Evolutionary conservation across 2,329 filamentous ascomycete genomes (phyloP).

Genomic region (Fusarium sp.): DNA sequence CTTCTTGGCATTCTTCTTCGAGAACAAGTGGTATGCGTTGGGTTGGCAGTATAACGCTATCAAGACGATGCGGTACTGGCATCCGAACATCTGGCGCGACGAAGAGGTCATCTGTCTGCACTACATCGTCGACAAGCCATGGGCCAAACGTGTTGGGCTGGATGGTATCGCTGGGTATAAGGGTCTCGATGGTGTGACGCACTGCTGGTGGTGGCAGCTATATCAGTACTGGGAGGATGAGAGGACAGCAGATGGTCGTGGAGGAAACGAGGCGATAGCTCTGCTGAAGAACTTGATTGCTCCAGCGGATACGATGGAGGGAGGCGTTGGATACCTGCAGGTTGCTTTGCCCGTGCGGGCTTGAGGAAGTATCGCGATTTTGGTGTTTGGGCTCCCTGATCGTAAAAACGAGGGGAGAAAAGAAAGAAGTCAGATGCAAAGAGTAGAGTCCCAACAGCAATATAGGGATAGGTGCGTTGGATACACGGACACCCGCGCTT

Average conservation of each 20-base stretch:
- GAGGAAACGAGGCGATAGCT: constrained; percentile 15
- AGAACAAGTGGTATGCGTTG: constrained; percentile 32
- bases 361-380: not conserved
- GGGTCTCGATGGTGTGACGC: constrained; percentile 28
- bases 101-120: constrained; percentile 37
- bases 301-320: not conserved
- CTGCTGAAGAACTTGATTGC: constrained; percentile 11
- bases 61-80: constrained; percentile 41
- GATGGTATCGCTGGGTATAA: constrained; percentile 35
- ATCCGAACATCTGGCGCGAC: constrained; percentile 35
- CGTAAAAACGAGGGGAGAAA: accelerated
- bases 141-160: constrained; percentile 21
- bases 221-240: constrained; percentile 34
- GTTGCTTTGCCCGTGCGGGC: constrained; percentile 10
- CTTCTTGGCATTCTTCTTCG: constrained; percentile 32
- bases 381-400: not conserved
- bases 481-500: not conserved
- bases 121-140: constrained; percentile 40
- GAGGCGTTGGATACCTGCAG: not conserved
- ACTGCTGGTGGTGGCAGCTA: constrained; percentile 38
- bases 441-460: not conserved
- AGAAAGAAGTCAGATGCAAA: accelerated
- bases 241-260: not conserved
- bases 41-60: constrained; percentile 41
- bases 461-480: not conserved